A percentile compares a stretch with the other conserved stretches of the same genome.
These are phyloP conservation scores for Sanghuangporus sanghuang DNA, from an alignment of 1,284 basidiomycete species.

Conservation along the genomic window DNA sequence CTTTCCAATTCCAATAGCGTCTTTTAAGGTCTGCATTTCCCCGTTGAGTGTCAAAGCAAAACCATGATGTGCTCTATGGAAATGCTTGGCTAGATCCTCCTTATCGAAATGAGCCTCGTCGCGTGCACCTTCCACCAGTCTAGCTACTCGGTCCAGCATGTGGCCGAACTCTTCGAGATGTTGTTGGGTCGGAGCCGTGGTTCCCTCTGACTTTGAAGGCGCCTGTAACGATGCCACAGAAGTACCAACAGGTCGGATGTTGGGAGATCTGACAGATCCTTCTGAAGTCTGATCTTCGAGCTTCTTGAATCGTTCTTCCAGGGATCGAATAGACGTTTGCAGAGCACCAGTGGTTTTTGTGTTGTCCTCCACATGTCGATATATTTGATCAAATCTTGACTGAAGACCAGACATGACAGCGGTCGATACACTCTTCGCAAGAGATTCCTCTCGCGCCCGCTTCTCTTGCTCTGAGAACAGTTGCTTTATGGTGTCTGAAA, in stretches of 20 bases:
- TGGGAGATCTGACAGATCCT: neutral
- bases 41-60: neutral
- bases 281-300: neutral
- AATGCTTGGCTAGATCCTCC: neutral
- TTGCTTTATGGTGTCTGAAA: neutral
- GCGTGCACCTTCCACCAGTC: neutral
- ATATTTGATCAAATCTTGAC: neutral
- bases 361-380: neutral
- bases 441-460: neutral
- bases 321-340: neutral
- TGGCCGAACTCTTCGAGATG: neutral
- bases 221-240: too few species aligned
- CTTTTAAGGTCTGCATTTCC: neutral
- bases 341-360: neutral
- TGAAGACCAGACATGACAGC: neutral
- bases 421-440: neutral
- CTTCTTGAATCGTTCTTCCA: neutral
- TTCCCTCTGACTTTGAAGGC: neutral
- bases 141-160: neutral
- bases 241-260: neutral
- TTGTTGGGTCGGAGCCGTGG: neutral
- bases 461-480: neutral
- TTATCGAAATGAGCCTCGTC: constrained; percentile 4
- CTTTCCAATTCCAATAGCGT: neutral
- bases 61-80: neutral